Evolutionary conservation across 2,329 filamentous ascomycete species (phyloP).

Genomic region (Gaeumannomyces tritici): DNA sequence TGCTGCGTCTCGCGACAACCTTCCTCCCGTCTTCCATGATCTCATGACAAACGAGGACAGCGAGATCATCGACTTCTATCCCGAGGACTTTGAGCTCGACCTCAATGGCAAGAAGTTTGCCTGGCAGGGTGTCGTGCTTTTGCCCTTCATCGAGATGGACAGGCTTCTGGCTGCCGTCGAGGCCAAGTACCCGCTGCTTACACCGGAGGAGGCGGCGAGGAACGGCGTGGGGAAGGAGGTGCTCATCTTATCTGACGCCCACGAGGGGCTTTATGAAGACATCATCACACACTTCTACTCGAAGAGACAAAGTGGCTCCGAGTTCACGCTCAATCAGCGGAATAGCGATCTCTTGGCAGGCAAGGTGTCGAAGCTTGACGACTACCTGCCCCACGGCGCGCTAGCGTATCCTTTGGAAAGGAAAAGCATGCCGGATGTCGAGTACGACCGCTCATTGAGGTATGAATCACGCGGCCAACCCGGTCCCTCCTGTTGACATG

Average conservation of each 20-base stretch:
- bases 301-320: constrained; percentile 63
- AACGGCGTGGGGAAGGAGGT: constrained; percentile 76
- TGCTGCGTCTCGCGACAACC: constrained; percentile 82
- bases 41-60: constrained; percentile 85
- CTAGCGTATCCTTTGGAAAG: constrained; percentile 69
- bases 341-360: constrained; percentile 72
- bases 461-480: constrained; percentile 31
- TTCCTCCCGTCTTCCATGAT: constrained; percentile 79
- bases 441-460: constrained; percentile 81
- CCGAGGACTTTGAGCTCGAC: constrained; percentile 85
- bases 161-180: constrained; percentile 74
- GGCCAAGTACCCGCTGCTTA: constrained; percentile 71
- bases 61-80: constrained; percentile 95
- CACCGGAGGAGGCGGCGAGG: constrained; percentile 64
- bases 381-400: constrained; percentile 75
- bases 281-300: constrained; percentile 82
- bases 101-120: constrained; percentile 97
- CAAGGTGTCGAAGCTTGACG: constrained; percentile 68
- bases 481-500: not conserved
- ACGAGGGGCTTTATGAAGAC: constrained; percentile 73
- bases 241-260: constrained; percentile 72
- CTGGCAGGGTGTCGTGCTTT: constrained; percentile 89
- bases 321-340: constrained; percentile 64
- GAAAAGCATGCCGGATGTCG: constrained; percentile 63
- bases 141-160: constrained; percentile 94